Evolutionary conservation across 108 stramenopile species (phyloP).

Genomic region (Nannochloropsis gaditana): DNA sequence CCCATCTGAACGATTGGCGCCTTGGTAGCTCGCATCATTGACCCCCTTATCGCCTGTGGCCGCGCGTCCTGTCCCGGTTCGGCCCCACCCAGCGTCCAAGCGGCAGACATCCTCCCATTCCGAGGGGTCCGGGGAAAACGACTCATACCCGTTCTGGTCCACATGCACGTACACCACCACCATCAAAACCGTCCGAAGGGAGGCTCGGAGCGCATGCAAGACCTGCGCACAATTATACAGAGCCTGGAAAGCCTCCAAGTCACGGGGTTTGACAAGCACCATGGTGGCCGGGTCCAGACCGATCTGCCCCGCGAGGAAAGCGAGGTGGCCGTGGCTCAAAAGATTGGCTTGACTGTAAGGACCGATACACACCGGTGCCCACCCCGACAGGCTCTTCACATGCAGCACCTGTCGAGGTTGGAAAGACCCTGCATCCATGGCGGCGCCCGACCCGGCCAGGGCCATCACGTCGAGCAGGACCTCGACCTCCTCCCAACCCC

Average conservation of each 20-base stretch:
- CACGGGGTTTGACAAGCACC: conserved; percentile 52
- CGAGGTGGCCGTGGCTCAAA: conserved; percentile 60
- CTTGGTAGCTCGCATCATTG: too few species aligned
- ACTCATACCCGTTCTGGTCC: neutral
- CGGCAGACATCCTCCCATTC: neutral
- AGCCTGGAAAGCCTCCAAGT: neutral
- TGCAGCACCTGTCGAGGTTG: conserved; percentile 70
- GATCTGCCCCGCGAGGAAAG: conserved; percentile 86
- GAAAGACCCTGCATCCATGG: neutral
- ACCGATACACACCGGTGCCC: conserved; percentile 98
- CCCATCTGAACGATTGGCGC: neutral
- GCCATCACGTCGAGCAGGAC: neutral
- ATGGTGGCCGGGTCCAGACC: conserved; percentile 77
- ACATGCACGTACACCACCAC: neutral
- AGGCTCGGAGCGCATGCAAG: neutral
- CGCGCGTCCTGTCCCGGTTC: neutral
- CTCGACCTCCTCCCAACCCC: neutral
- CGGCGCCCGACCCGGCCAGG: neutral
- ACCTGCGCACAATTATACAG: neutral
- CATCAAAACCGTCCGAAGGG: neutral
- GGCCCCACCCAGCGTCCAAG: neutral
- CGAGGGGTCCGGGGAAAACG: neutral
- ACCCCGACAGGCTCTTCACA: conserved; percentile 82
- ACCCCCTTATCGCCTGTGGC: too few species aligned
- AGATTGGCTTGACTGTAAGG: conserved; percentile 94